These are phyloP conservation scores for Coemansia sp. DNA, from an alignment of 192 early-diverging fungal genomes.

Conservation along the genomic window DNA sequence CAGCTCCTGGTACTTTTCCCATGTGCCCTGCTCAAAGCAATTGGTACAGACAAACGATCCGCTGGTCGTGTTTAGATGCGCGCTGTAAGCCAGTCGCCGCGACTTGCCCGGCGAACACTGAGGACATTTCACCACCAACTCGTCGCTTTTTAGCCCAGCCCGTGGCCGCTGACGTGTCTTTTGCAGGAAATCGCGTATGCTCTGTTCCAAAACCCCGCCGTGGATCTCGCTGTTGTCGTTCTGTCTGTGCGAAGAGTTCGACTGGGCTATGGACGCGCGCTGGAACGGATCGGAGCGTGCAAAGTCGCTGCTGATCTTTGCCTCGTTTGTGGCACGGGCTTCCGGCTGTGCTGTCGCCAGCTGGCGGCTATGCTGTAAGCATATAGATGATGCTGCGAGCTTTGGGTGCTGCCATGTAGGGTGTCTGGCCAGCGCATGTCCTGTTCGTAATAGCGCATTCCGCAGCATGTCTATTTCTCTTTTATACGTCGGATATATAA, in stretches of 20 bases:
- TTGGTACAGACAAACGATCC: slow-evolving; percentile 59
- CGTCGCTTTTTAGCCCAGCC: slow-evolving; percentile 47
- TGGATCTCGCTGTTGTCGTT: background rate
- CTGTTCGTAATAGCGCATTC: too few relatives aligned
- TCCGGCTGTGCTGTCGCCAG: slow-evolving; percentile 21
- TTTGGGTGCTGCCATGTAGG: too few relatives aligned
- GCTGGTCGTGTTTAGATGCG: slow-evolving; percentile 52
- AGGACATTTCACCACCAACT: slow-evolving; percentile 54
- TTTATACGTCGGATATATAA: too few relatives aligned
- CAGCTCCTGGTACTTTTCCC: slow-evolving; percentile 58
- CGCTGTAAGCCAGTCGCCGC: slow-evolving; percentile 55
- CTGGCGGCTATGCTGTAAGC: background rate
- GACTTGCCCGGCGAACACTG: slow-evolving; percentile 52
- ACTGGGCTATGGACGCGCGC: background rate
- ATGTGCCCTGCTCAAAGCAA: slow-evolving; percentile 58
- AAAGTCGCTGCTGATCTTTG: background rate
- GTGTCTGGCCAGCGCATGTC: too few relatives aligned
- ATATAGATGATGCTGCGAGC: too few relatives aligned
- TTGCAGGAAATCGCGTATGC: slow-evolving; percentile 42
- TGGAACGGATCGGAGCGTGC: slow-evolving; percentile 1
- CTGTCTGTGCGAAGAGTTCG: background rate
- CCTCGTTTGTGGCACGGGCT: background rate
- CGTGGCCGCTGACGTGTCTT: slow-evolving; percentile 50
- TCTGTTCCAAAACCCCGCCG: slow-evolving; percentile 14
- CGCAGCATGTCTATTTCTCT: too few relatives aligned